phyloP scores from a whole-genome alignment of 2,329 filamentous ascomycete genomes.

The Venturia effusa region DNA sequence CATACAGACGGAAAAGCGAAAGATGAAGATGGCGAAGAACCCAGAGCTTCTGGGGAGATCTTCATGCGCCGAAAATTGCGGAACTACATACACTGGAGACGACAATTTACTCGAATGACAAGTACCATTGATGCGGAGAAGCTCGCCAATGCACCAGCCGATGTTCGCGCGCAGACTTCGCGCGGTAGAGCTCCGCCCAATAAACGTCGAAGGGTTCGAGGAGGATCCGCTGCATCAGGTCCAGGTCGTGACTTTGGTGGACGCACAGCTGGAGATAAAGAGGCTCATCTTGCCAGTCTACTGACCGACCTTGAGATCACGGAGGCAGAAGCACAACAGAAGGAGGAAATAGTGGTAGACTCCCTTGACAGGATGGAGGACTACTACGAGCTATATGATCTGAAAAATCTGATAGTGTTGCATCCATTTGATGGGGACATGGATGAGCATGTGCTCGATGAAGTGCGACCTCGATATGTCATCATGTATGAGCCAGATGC shows the following conservation, averaged over 20 bases:
- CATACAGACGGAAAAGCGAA: slow-evolving; percentile 30
- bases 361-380: slow-evolving; percentile 85
- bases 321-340: slow-evolving; percentile 63
- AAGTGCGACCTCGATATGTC: slow-evolving; percentile 84
- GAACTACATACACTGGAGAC: slow-evolving; percentile 84
- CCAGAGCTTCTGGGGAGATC: slow-evolving; percentile 46
- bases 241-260: slow-evolving; percentile 59
- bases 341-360: slow-evolving; percentile 65
- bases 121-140: slow-evolving; percentile 66
- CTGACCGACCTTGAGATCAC: slow-evolving; percentile 77
- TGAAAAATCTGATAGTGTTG: slow-evolving; percentile 76
- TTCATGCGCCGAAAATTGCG: slow-evolving; percentile 80
- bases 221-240: slow-evolving; percentile 49
- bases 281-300: slow-evolving; percentile 68
- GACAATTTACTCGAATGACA: slow-evolving; percentile 77
- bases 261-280: slow-evolving; percentile 69
- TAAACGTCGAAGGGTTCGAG: slow-evolving; percentile 75
- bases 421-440: slow-evolving; percentile 93
- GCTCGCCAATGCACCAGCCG: slow-evolving; percentile 41
- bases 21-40: slow-evolving; percentile 38
- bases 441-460: slow-evolving; percentile 93
- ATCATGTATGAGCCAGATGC: slow-evolving; percentile 98
- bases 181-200: slow-evolving; percentile 63
- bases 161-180: slow-evolving; percentile 25
- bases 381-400: slow-evolving; percentile 83